Percentiles rank a stretch among this genome's conserved stretches.
phyloP scores from a whole-genome alignment of 164 flowering plant genomes.

The Echeveria elegans region DNA sequence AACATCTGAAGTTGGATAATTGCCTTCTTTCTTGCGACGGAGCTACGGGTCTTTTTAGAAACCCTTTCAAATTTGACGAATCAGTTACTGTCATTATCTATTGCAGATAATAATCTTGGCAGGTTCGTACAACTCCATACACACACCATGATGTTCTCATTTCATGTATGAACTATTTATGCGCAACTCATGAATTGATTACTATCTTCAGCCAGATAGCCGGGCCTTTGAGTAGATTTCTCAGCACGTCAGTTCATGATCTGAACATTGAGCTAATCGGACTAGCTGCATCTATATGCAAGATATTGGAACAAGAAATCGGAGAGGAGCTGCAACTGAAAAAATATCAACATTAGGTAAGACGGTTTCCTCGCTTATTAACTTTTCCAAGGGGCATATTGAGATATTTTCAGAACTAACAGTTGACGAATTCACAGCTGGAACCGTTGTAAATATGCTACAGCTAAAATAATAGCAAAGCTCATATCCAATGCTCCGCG shows the following conservation, averaged over 20 bases:
- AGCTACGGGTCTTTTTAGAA: not conserved
- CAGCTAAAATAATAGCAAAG: not conserved
- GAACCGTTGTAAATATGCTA: slow-evolving; percentile 3
- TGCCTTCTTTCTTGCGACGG: not conserved
- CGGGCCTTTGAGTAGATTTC: not conserved
- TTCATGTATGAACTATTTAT: not conserved
- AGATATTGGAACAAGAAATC: not conserved
- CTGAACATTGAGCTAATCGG: not conserved
- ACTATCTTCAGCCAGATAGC: not conserved
- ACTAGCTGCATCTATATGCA: not conserved
- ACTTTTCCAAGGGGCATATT: not conserved
- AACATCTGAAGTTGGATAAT: not conserved
- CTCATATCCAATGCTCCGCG: not conserved
- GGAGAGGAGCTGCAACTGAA: not conserved
- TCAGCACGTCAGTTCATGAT: not conserved
- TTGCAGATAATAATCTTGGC: slow-evolving; percentile 4
- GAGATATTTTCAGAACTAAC: not conserved
- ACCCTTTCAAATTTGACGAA: not conserved
- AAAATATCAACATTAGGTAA: slow-evolving; percentile 3
- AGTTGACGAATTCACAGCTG: not conserved
- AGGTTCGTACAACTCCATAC: not conserved
- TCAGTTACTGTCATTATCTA: not conserved
- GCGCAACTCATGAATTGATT: not conserved
- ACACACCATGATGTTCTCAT: not conserved
- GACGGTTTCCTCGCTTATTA: not conserved